Base-by-base conservation (phyloP, 306 rosid genomes). In the Corylus americana region DNA sequence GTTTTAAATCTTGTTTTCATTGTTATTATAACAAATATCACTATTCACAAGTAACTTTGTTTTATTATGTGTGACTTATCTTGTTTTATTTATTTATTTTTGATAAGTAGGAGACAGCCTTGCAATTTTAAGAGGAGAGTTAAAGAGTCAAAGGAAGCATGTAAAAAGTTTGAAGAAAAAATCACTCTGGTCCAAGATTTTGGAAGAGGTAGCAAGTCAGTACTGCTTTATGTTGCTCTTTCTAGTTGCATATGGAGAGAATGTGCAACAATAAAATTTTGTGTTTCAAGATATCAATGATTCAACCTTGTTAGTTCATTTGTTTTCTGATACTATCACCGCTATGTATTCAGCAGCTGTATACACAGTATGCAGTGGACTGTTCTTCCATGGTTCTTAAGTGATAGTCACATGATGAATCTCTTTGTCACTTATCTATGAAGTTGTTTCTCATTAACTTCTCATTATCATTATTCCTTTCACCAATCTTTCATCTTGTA, bases 71-170 rank as follows among this genome's bases (percentile, higher is more conserved):
- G 13, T 82, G 72, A 66, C 81, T 70, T 64, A 70, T 72, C 55
- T 75, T 51, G 54, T 29, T 13, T 62, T 62, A 62, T 62, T 62
- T 59, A 55, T 71, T 14, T 37, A 54, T 39, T 8, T 81, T 84
- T 83, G 84, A 74, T 85, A 57, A 80, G 83, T 80, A 95, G 99
- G 99, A 73, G 98, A 96, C 83, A 88, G 90, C 87, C 91, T 96
- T 82, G 97, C 99, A 70, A 92, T 96, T 81, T 87, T 96, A 86
- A 90, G 90, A 86, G 88, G 93, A 2, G 99, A 96, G 86, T 83
- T 96, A 85, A 96, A 93, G 88, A 93, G 92, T 91, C 99, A 93
- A 88, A 88, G 81, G 90, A 96, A 96, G 93, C 97, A 91, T 82
- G 99, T 96, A 57, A 88, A 90, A 81, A 87, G 80, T 86, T 87